These are phyloP conservation scores for Podospora conica DNA, from an alignment of 495 filamentous ascomycete genomes.

Conservation along the genomic window DNA sequence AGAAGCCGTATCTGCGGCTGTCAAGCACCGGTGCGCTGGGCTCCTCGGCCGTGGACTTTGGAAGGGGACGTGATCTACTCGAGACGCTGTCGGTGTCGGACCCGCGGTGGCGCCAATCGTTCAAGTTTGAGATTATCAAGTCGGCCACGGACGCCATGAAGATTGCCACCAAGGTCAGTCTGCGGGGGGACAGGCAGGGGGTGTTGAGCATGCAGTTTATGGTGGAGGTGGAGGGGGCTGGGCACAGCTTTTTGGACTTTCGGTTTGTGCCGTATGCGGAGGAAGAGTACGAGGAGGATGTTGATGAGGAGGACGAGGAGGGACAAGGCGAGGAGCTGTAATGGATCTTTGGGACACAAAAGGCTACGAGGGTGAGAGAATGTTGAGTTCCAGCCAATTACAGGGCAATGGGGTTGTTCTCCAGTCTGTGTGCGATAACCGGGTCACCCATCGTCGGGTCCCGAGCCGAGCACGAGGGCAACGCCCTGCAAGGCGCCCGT, in stretches of 20 bases:
- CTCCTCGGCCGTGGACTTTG: slow-evolving; percentile 77
- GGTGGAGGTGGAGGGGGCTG: slow-evolving; percentile 65
- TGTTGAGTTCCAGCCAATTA: too few species aligned
- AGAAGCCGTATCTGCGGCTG: slow-evolving; percentile 66
- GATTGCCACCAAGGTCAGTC: slow-evolving; percentile 83
- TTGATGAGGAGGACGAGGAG: slow-evolving; percentile 13
- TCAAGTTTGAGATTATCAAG: slow-evolving; percentile 79
- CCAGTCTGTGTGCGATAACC: too few species aligned
- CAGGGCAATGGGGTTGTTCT: too few species aligned
- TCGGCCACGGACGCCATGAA: slow-evolving; percentile 82
- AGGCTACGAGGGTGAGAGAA: background rate
- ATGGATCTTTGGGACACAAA: background rate
- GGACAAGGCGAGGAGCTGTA: slow-evolving; percentile 16
- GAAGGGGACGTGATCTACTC: slow-evolving; percentile 61
- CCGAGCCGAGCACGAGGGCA: background rate
- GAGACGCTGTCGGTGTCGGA: slow-evolving; percentile 66
- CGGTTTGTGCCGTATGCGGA: slow-evolving; percentile 45
- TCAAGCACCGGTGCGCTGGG: slow-evolving; percentile 70
- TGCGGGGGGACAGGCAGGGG: slow-evolving; percentile 78
- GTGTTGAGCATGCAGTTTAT: slow-evolving; percentile 95
- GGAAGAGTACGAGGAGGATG: slow-evolving; percentile 33
- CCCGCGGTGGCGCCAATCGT: slow-evolving; percentile 51
- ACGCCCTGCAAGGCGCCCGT: background rate
- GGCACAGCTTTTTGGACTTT: slow-evolving; percentile 42
- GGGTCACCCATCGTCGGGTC: too few species aligned